These are phyloP conservation scores for Quercus mongolica DNA, from an alignment of 306 rosid species.

Conservation along the genomic window DNA sequence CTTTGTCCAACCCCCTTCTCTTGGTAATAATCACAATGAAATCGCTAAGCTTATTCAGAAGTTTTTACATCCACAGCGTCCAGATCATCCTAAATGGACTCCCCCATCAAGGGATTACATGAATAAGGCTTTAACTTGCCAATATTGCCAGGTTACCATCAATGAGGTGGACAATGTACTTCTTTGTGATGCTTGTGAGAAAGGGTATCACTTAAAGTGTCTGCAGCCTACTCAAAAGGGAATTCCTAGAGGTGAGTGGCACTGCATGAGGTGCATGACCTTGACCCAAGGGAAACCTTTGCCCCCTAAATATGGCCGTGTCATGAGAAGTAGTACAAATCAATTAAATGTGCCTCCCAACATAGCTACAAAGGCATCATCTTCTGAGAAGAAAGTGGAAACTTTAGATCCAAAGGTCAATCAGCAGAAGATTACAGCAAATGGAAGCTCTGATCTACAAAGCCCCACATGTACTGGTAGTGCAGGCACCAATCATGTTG, in stretches of 20 bases:
- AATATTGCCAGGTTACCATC: constrained; percentile 67
- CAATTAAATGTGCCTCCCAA: constrained; percentile 57
- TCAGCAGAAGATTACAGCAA: constrained; percentile 43
- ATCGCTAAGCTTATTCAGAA: constrained; percentile 79
- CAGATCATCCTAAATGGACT: constrained; percentile 86
- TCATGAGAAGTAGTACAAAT: constrained; percentile 80
- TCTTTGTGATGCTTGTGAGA: constrained; percentile 96
- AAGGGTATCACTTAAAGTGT: constrained; percentile 87
- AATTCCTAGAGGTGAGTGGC: constrained; percentile 97
- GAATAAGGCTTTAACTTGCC: constrained; percentile 88
- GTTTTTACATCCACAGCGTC: constrained; percentile 74
- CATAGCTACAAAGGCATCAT: constrained; percentile 41
- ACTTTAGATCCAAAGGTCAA: constrained; percentile 47
- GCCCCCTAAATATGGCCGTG: constrained; percentile 99
- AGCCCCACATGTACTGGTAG: constrained; percentile 28
- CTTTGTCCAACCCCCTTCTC: constrained; percentile 58
- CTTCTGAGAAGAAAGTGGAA: constrained; percentile 64
- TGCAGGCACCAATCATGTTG: constrained; percentile 24
- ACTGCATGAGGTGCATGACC: constrained; percentile 78
- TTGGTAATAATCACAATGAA: constrained; percentile 65
- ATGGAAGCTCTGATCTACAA: constrained; percentile 49
- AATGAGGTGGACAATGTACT: constrained; percentile 86
- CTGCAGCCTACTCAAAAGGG: constrained; percentile 71
- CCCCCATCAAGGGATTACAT: constrained; percentile 99
- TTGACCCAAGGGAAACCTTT: constrained; percentile 89